Evolutionary conservation across 106 monocot species (phyloP).

Genomic region (Cymbidium sinense): DNA sequence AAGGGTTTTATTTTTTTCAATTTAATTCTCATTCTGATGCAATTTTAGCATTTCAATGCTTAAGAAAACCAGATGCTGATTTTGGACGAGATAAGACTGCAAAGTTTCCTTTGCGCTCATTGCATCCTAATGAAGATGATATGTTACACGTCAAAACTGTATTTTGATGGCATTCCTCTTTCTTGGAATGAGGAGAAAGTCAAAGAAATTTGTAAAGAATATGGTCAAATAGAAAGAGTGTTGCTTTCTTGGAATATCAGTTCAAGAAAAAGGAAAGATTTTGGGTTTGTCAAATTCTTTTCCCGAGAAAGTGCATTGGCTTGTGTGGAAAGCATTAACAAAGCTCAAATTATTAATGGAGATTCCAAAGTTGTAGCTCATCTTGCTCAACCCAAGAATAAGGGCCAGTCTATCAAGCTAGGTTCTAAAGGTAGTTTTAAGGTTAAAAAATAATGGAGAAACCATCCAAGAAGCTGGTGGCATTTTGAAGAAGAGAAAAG

Average conservation of each 20-base stretch:
- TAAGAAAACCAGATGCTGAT: slow-evolving; percentile 46
- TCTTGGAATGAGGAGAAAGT: slow-evolving; percentile 31
- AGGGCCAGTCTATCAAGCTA: slow-evolving; percentile 18
- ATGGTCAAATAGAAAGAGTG: too few relatives aligned
- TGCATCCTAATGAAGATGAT: slow-evolving; percentile 31
- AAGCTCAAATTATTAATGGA: slow-evolving; percentile 28
- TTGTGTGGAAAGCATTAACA: slow-evolving; percentile 59
- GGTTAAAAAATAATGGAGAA: slow-evolving; percentile 22
- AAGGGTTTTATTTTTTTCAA: slow-evolving; percentile 59
- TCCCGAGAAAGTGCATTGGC: slow-evolving; percentile 48
- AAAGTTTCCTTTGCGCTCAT: slow-evolving; percentile 49
- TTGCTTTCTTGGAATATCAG: too few relatives aligned
- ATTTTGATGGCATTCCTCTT: slow-evolving; percentile 45
- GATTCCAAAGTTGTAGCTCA: slow-evolving; percentile 33
- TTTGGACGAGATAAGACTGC: slow-evolving; percentile 49
- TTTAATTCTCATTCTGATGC: slow-evolving; percentile 50
- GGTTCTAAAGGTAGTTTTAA: slow-evolving; percentile 26
- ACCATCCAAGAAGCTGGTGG: slow-evolving; percentile 8
- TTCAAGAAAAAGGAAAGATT: too few relatives aligned
- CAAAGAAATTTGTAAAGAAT: too few relatives aligned
- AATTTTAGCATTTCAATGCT: slow-evolving; percentile 52
- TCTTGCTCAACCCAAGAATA: slow-evolving; percentile 30
- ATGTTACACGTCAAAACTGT: slow-evolving; percentile 49
- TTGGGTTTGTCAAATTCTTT: too few relatives aligned
- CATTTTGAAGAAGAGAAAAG: slow-evolving; percentile 16